phyloP scores from a whole-genome alignment of 495 filamentous ascomycete species.

The Ramalina peruviana region DNA sequence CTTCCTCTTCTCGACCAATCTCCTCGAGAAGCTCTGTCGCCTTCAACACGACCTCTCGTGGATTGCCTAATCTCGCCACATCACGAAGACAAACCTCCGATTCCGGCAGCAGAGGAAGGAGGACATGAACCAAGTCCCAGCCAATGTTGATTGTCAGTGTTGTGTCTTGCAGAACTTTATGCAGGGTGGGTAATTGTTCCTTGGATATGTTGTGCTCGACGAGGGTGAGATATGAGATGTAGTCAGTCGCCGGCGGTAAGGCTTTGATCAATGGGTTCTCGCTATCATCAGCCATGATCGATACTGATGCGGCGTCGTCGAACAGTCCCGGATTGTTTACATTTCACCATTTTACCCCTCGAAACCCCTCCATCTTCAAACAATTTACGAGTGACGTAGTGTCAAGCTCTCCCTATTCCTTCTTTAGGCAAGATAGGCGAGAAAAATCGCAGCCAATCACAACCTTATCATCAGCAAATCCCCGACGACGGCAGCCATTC shows the following conservation, averaged over 20 bases:
- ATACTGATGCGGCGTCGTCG: not conserved
- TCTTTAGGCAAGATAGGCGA: not conserved
- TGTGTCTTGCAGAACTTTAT: slow-evolving; percentile 69
- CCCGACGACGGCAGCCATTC: no score
- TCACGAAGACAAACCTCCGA: slow-evolving; percentile 62
- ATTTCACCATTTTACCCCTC: no score
- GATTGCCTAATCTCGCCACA: slow-evolving; percentile 75
- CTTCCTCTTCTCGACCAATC: slow-evolving; percentile 41
- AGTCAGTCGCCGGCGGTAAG: slow-evolving; percentile 60
- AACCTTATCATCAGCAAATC: not conserved
- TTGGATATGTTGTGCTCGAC: slow-evolving; percentile 70
- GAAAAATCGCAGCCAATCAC: slow-evolving; percentile 2
- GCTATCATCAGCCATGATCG: not conserved
- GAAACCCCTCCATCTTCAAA: no score
- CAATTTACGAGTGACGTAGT: no score
- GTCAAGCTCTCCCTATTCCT: no score
- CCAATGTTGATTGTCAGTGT: slow-evolving; percentile 80
- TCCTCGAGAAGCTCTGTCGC: slow-evolving; percentile 58
- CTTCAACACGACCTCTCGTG: slow-evolving; percentile 83
- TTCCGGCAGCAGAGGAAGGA: slow-evolving; percentile 60
- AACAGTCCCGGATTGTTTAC: no score
- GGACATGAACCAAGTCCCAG: slow-evolving; percentile 84
- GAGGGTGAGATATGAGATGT: slow-evolving; percentile 77
- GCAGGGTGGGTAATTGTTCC: slow-evolving; percentile 61
- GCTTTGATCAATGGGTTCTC: slow-evolving; percentile 33